Evolutionary conservation across 176 grass and related monocot species (phyloP), one percentile per base, ranked within the genome.

Genomic region (Eragrostis nindensis): DNA sequence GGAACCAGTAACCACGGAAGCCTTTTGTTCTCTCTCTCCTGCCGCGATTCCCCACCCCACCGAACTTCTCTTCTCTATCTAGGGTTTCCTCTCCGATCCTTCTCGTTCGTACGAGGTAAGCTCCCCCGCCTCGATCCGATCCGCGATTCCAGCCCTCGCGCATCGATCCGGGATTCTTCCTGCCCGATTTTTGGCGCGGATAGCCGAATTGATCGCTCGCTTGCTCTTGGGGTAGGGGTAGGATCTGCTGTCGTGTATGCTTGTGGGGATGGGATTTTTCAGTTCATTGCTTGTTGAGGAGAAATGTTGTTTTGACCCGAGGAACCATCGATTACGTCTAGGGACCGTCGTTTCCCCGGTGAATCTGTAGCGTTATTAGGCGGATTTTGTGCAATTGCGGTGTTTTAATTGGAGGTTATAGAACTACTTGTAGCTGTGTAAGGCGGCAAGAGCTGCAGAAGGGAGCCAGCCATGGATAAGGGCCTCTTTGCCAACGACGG

Each of bases 401-500:
- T 84, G 19, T 85, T 38, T 85, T 81, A 60, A 85, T 85, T 85
- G 66, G 82, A 77, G 49, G 12, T 66, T 77, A 42, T 69, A 85
- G 77, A 73, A 85, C 82, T 61, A 27, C 57, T 61, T 81, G 71
- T 77, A 79, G 87, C 66, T 45, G 40, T 46, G 70, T 59, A 53
- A 60, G 22, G 62, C 62, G 14, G 45, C 12, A 67, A 67, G 46
- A 7, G 18, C 49, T 53, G 64, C 21, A 11, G 32, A 55, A 44
- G 18, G 62, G 13, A 36, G 29, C 61, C 41, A 55, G 80, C 80
- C 72, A 89, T 89, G 83, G 87, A 89, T 42, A 90, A 86, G 78
- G 73, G 50, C 11, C 86, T 99, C 75, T 99, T 99, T 87, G 85
- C 89, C 83, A 99, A 99, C 52, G 96, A 99, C 70, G 96, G 96